Evolutionary conservation across 805 yeast species (phyloP), one percentile per base, ranked within the genome.

Genomic region (Ogataea minuta): DNA sequence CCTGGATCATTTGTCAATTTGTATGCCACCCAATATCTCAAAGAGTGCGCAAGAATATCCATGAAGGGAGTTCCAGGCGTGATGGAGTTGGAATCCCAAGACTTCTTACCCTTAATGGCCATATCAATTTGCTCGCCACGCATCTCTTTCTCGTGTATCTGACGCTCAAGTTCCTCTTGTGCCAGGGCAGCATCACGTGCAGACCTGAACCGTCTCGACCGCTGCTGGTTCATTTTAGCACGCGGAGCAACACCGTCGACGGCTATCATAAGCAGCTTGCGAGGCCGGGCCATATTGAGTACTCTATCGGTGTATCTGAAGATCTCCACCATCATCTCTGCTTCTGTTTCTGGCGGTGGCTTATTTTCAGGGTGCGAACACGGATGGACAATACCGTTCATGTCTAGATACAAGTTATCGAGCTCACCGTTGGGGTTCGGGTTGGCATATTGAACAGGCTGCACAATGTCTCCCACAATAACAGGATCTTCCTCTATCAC

Each of bases 361-460:
- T 83, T 83, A 50, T 91, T 85, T 57, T 91, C 99, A 1, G 99
- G 99, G 62, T 93, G 99, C 2, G 97, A 84, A 70, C 98, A 93
- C 1, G 99, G 99, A 68, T 93, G 99, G 4, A 93, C 99, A 57
- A 93, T 93, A 69, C 98, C 99, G 60, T 93, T 93, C 99, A 93
- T 93, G 66, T 93, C 99, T 47, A 93, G 70, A 59, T 93, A 93
- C 35, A 93, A 64, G 59, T 93, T 93, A 60, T 93, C 98, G 33
- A 89, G 67, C 65, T 93, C 99, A 19, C 98, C 99, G 63, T 93
- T 93, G 3, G 95, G 95, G 60, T 93, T 93, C 9, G 93, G 82
- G 36, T 78, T 76, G 14, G 77, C 57, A 59, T 85, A 89, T 48
- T 72, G 74, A 4, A 84, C 72, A 0, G 89, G 95, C 34, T 76